Evolutionary conservation across 768 basidiomycete species (phyloP), one percentile per base, ranked within the genome.

Genomic region (Rhodotorula taiwanensis): DNA sequence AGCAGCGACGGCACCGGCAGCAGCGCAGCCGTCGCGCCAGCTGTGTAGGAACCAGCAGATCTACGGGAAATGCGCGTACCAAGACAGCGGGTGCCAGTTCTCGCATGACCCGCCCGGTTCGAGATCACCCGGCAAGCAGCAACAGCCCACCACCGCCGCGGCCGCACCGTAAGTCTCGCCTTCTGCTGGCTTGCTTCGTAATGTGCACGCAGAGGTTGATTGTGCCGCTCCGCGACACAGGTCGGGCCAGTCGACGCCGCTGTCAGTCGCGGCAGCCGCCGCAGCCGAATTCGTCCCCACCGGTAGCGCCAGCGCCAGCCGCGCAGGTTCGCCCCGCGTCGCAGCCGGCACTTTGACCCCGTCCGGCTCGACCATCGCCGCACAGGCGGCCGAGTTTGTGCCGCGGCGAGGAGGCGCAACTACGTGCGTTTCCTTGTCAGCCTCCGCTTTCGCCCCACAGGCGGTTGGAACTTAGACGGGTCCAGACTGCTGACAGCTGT

Each of bases 61-160:
- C 41, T 66, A 58, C 59, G 91, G 89, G 45, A 84, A 80, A 60
- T 93, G 90, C 79, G 86, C 87, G 78, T 89, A 81, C 70, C 83
- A 91, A 76, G 86, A 87, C 72, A 87, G 87, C 78, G 88, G 88
- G 62, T 93, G 90, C 77, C 79, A 81, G 53, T 92, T 87, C 75
- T 83, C 83, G 71, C 90, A 92, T 75, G 88, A 89, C 52, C 79
- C 83, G 71, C 86, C 87, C 74, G n/a, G n/a, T n/a, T n/a, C n/a
- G n/a, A n/a, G n/a, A n/a, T n/a, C n/a, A n/a, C n/a, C n/a, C n/a
- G 62, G 80, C 73, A 8, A 16, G 8, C 47, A 28, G 7, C 47
- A 52, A n/a, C 34, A 57, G 16, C 62, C 62, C 7, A 45, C 62
- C 4, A 51, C 54, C 49, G 60, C 60, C n/a, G n/a, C n/a, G n/a